A percentile compares a stretch with the other conserved stretches of the same genome.
phyloP scores from a whole-genome alignment of 805 yeast species.

The Komagataella phaffii region DNA sequence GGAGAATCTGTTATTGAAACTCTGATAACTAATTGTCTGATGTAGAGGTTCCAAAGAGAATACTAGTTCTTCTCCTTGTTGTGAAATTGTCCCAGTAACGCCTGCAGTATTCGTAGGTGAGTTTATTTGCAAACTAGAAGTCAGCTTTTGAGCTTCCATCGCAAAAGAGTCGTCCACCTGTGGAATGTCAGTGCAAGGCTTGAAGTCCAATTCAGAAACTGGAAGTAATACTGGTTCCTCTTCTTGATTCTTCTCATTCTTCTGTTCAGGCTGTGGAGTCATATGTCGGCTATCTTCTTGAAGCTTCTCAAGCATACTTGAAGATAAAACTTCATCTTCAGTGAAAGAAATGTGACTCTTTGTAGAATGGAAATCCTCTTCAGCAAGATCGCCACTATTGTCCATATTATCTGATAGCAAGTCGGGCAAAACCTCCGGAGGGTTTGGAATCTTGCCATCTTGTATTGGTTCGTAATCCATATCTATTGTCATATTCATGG shows the following conservation, averaged over 20 bases:
- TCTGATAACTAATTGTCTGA: background rate
- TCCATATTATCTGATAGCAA: background rate
- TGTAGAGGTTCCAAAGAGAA: background rate
- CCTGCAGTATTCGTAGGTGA: background rate
- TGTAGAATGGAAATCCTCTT: constrained; percentile 1
- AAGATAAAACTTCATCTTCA: background rate
- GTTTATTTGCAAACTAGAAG: background rate
- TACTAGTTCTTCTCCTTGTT: background rate
- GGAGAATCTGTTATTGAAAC: constrained; percentile 9
- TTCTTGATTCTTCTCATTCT: background rate
- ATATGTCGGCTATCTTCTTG: background rate
- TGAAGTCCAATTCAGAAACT: background rate
- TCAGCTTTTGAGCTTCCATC: background rate
- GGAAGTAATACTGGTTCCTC: background rate
- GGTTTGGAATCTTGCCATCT: background rate
- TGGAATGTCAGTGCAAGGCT: background rate
- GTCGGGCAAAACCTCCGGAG: background rate
- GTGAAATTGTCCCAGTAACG: background rate
- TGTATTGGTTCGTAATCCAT: constrained; percentile 3
- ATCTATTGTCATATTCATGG: constrained; percentile 13
- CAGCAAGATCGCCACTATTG: constrained; percentile 3
- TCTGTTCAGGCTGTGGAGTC: background rate
- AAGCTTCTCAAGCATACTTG: background rate
- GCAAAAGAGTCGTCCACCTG: background rate
- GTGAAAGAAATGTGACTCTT: background rate